These are phyloP conservation scores for Daedalea quercina DNA, from an alignment of 768 basidiomycete species.

Conservation along the genomic window DNA sequence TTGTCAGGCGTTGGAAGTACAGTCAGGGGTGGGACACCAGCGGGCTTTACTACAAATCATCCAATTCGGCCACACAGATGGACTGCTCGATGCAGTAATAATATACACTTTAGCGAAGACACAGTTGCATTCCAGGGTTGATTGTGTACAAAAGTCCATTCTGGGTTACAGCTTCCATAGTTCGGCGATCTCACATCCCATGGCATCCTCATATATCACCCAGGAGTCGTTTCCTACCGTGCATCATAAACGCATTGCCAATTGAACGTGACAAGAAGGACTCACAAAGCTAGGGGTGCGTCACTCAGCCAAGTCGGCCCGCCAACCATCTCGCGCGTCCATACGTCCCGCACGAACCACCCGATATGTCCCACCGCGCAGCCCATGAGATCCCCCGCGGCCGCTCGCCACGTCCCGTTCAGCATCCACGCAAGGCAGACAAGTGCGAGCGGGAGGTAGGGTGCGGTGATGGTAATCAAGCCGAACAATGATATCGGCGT, in stretches of 20 bases:
- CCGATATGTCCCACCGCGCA: constrained; percentile 84
- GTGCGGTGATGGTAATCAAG: constrained; percentile 88
- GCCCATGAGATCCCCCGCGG: constrained; percentile 75
- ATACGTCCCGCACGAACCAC: constrained; percentile 82
- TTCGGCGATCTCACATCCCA: too few relatives aligned
- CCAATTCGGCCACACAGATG: too few relatives aligned
- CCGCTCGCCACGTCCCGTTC: constrained; percentile 79
- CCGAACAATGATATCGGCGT: constrained; percentile 97
- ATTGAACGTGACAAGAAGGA: neutral
- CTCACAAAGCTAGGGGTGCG: constrained; percentile 65
- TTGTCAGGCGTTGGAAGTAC: too few relatives aligned
- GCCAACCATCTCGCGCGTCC: constrained; percentile 83
- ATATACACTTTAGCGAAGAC: too few relatives aligned
- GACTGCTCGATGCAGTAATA: too few relatives aligned
- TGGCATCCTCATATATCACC: constrained; percentile 37
- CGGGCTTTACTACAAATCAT: too few relatives aligned
- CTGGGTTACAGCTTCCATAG: too few relatives aligned
- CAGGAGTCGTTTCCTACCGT: constrained; percentile 54
- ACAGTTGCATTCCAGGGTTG: too few relatives aligned
- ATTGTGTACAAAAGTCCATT: neutral
- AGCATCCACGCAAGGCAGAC: constrained; percentile 82
- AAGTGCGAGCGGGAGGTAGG: constrained; percentile 89
- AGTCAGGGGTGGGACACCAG: too few relatives aligned
- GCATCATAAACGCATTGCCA: neutral
- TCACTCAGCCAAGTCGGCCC: constrained; percentile 67